Base-by-base conservation (phyloP, 331 rosid genomes). In the Pyracantha coccinea region DNA sequence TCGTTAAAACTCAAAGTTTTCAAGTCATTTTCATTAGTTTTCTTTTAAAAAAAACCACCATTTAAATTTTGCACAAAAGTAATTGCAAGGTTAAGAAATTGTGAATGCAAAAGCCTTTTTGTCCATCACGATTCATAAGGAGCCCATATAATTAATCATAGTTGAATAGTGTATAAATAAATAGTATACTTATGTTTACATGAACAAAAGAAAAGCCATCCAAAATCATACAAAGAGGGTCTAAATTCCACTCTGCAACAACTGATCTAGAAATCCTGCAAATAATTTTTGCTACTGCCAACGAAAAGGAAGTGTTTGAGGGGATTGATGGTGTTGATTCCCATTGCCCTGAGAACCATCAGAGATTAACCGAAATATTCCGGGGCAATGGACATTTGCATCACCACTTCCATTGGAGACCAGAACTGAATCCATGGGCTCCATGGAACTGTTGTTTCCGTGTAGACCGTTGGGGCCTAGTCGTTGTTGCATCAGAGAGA, bases 361-460 rank as follows among this genome's bases (percentile, higher is more conserved):
- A 66, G 86, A 81, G 15, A n/a, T n/a, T n/a, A n/a, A n/a, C n/a
- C n/a, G 83, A 78, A 82, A 87, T 78, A 84, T 84, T n/a, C 86
- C 82, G 0, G 85, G 83, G 65, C 85, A 82, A 65, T 86, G 86
- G 60, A 57, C 80, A n/a, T 41, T 57, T 16, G 74, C 76, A 75
- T 55, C 73, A 54, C 76, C 83, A 66, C 78, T 80, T 58, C 79
- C 90, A 75, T 61, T 77, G 44, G 85, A 75, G 66, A 80, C 88
- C 86, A 88, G 57, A 81, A 84, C 93, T 4, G 90, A 86, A 72
- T 84, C 88, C 79, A 87, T 79, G 13, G 96, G 38, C 73, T 85
- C 89, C 71, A 89, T 60, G 57, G 17, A 14, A 69, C 69, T 82
- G 73, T 23, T 24, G 31, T 82, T 82, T 24, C 79, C 86, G 9